Evolutionary conservation across 805 yeast genomes (phyloP), one percentile per base, ranked within the genome.

Genomic region (Wickerhamiella nectarea): DNA sequence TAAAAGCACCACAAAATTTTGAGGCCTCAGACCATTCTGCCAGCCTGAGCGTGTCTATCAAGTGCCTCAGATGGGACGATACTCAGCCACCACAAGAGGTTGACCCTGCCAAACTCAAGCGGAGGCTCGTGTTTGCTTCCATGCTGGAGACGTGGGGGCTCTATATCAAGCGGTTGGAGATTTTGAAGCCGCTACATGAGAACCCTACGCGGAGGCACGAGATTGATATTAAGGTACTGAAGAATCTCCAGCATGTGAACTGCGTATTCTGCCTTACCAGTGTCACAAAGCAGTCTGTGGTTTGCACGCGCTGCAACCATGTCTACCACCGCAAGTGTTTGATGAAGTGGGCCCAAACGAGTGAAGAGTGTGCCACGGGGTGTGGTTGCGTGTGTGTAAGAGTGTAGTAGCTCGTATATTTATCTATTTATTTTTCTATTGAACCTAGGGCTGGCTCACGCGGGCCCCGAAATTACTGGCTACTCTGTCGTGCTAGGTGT

Each of bases 71-170:
- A 15, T n/a, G 15, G 15, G 31, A 11, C 15, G 31, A 28, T 14
- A 3, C 14, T 8, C 31, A 3, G 31, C 15, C 15, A 4, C 6
- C 31, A 3, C 15, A 11, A 10, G n/a, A 11, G 5, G 3, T 5
- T 3, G 15, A 12, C 6, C 12, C 15, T 7, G 31, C 31, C 5
- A 11, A 11, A 6, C 31, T 28, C 8, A 4, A 12, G 14, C 31
- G 31, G 15, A 7, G 31, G 15, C 31, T 28, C 6, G 31, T 7
- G 7, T 28, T 28, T 58, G 86, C 95, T 0, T 72, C 78, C 15
- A 69, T 87, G 56, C 64, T 87, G 11, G 82, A 73, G 54, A 60
- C 71, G 26, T 89, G 96, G 96, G 93, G 91, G 0, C 66, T 86
- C 15, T 81, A 86, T 0, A 70, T 81, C n/a, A 75, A 78, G 50